Conservation (phyloP, 2,329 filamentous ascomycete species). For the Ilyonectria robusta region DNA sequence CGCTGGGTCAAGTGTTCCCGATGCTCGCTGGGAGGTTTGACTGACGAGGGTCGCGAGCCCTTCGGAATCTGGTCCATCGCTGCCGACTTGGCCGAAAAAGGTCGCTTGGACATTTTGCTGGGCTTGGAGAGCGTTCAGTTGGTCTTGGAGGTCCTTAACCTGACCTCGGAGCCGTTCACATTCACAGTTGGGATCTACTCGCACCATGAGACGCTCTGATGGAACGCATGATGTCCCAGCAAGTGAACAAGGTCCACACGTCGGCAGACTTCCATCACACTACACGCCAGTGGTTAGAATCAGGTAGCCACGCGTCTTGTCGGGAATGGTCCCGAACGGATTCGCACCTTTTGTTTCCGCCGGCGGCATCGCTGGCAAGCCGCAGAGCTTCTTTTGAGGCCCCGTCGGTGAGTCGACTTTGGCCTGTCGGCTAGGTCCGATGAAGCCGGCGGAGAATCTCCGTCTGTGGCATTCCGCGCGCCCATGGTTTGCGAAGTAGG, state of each 20-base stretch:
- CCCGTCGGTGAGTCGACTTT: conserved; percentile 27
- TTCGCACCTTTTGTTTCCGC: conserved; percentile 40
- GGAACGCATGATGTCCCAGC: conserved; percentile 39
- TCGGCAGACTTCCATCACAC: conserved; percentile 42
- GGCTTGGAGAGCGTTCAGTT: conserved; percentile 34
- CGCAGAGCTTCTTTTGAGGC: conserved; percentile 39
- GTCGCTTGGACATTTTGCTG: conserved; percentile 24
- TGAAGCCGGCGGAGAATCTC: background rate
- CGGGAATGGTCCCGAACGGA: background rate
- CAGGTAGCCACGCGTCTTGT: background rate
- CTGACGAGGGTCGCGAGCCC: conserved; percentile 1
- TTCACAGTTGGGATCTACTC: conserved; percentile 39
- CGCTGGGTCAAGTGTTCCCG: background rate
- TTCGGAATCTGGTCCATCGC: conserved; percentile 21
- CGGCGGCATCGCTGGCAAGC: conserved; percentile 43
- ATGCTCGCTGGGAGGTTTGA: background rate
- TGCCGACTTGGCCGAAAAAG: background rate
- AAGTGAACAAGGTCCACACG: conserved; percentile 37
- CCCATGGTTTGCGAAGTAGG: background rate
- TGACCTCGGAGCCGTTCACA: conserved; percentile 38
- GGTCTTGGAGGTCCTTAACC: conserved; percentile 33
- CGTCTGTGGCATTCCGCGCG: background rate
- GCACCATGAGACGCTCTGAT: conserved; percentile 41
- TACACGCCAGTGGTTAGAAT: conserved; percentile 1
- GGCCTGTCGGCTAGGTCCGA: conserved; percentile 10